A percentile compares a stretch with the other conserved stretches of the same genome.
Conservation (phyloP, 2,329 filamentous ascomycete species). For the Rugonectria rugulosa region DNA sequence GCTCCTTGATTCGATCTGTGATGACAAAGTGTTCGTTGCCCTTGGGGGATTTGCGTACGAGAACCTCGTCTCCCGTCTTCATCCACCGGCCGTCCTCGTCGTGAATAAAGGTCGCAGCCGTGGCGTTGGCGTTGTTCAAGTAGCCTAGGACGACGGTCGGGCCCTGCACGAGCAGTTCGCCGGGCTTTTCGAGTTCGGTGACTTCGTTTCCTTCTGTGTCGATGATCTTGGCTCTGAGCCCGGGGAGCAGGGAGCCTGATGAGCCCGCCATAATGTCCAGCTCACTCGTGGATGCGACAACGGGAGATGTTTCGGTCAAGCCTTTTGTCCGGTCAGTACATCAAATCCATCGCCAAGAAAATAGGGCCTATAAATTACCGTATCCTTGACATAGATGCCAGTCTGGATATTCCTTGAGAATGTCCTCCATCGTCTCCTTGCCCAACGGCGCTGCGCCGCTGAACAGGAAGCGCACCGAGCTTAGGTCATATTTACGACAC, state of each 20-base stretch:
- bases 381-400: conserved; percentile 78
- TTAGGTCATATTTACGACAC: conserved; percentile 72
- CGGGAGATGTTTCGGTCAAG: conserved; percentile 76
- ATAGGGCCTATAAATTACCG: conserved; percentile 53
- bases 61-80: conserved; percentile 84
- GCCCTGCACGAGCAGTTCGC: conserved; percentile 81
- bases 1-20: conserved; percentile 75
- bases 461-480: conserved; percentile 69
- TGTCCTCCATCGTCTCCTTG: conserved; percentile 69
- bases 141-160: conserved; percentile 85
- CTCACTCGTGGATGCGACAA: conserved; percentile 64
- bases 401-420: conserved; percentile 66
- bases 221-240: conserved; percentile 69
- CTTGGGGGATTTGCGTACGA: conserved; percentile 67
- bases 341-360: rapidly evolving
- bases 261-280: conserved; percentile 73
- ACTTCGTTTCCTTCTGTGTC: conserved; percentile 73
- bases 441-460: conserved; percentile 80
- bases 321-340: conserved; percentile 49
- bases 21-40: conserved; percentile 86
- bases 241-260: conserved; percentile 72
- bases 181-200: conserved; percentile 73
- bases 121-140: conserved; percentile 85
- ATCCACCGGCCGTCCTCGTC: conserved; percentile 77
- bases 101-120: conserved; percentile 76